These are phyloP conservation scores for Phytopythium mirpurense DNA, from an alignment of 352 stramenopile species.

Conservation along the genomic window DNA sequence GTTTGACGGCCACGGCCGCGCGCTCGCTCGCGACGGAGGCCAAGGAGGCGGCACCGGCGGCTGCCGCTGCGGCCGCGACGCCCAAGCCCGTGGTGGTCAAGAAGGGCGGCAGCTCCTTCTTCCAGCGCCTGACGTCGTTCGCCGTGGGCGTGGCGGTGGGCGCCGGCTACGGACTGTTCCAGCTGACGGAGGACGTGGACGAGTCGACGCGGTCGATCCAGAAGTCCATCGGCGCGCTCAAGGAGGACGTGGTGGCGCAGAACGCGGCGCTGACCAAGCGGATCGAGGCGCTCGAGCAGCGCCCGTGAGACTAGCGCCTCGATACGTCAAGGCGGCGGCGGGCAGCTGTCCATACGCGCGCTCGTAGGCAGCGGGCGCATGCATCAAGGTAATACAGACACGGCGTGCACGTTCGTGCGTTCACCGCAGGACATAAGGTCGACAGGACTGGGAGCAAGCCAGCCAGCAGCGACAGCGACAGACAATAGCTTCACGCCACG, in stretches of 20 bases:
- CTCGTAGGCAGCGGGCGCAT: neutral
- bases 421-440: too few species aligned
- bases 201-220: constrained; percentile 71
- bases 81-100: constrained; percentile 21
- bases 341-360: too few species aligned
- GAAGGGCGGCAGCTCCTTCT: constrained; percentile 58
- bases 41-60: constrained; percentile 28
- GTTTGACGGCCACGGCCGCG: constrained; percentile 8
- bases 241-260: constrained; percentile 63
- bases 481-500: too few species aligned
- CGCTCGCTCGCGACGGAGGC: constrained; percentile 53
- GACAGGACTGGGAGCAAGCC: too few species aligned
- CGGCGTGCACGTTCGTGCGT: neutral
- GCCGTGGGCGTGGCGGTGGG: constrained; percentile 60
- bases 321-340: neutral
- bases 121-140: constrained; percentile 68
- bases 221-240: constrained; percentile 50
- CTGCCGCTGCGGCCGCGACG: neutral
- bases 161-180: constrained; percentile 58
- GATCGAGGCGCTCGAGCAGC: constrained; percentile 71
- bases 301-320: too few species aligned
- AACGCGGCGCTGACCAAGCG: constrained; percentile 68
- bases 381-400: neutral
- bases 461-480: too few species aligned
- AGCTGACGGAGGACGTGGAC: constrained; percentile 68